Conservation (phyloP, 148 eudicot genomes). For the Talinum fruticosum region DNA sequence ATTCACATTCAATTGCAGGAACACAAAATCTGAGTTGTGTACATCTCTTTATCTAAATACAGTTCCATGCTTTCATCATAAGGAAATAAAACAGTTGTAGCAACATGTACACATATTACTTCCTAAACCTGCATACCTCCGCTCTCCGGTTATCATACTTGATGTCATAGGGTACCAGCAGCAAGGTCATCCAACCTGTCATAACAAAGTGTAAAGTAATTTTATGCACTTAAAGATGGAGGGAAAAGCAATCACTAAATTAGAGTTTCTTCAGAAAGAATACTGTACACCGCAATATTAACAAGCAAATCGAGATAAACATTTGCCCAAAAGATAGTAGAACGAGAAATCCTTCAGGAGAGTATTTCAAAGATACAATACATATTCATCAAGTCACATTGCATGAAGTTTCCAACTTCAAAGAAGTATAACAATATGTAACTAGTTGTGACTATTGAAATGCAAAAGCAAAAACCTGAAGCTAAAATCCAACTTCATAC, state of each 20-base stretch:
- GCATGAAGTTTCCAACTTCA: not conserved
- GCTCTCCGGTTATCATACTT: constrained; percentile 70
- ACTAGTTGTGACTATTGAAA: not conserved
- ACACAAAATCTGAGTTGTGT: not conserved
- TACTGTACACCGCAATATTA: not conserved
- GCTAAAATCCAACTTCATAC: not conserved
- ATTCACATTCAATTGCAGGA: not conserved
- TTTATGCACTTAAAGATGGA: not conserved
- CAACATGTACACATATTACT: not conserved
- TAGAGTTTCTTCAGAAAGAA: not conserved
- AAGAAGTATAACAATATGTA: not conserved
- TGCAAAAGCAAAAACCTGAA: not conserved
- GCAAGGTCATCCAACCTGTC: constrained; percentile 61
- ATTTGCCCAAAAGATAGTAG: not conserved
- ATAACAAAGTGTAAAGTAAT: constrained; percentile 14
- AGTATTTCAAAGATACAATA: not conserved
- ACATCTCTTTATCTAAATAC: not conserved
- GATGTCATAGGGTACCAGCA: constrained; percentile 58
- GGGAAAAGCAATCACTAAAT: not conserved
- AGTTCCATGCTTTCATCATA: not conserved
- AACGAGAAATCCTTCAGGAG: not conserved
- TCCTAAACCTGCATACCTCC: constrained; percentile 43
- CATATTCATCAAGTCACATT: not conserved
- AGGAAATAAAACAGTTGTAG: not conserved
- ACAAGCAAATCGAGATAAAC: not conserved